Evolutionary conservation across 192 early-diverging fungal species (phyloP).

Genomic region (Coemansia sp.): DNA sequence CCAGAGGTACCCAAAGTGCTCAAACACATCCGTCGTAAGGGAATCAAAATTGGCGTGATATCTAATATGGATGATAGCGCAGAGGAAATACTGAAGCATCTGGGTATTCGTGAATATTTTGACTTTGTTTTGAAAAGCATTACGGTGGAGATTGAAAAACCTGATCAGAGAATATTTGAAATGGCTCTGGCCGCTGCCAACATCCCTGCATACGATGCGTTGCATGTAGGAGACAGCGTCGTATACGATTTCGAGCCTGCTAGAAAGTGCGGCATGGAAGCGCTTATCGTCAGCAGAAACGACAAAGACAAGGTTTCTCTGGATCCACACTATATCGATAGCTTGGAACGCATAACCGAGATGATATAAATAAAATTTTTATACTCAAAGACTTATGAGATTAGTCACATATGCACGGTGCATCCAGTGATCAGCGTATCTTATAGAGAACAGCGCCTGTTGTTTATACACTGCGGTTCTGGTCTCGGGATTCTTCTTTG

Average conservation of each 20-base stretch:
- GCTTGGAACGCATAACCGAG: conserved; percentile 10
- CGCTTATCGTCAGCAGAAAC: conserved; percentile 30
- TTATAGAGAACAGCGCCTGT: no score
- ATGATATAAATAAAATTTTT: background rate
- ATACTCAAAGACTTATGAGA: background rate
- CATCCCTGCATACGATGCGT: conserved; percentile 43
- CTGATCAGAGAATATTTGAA: conserved; percentile 55
- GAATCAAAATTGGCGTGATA: conserved; percentile 59
- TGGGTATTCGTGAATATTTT: conserved; percentile 57
- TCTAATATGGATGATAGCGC: conserved; percentile 64
- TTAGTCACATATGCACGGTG: no score
- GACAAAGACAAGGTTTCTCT: background rate
- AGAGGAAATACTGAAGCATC: conserved; percentile 31
- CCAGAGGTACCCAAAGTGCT: conserved; percentile 55
- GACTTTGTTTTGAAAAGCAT: conserved; percentile 62
- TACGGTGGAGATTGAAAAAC: conserved; percentile 59
- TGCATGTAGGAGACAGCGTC: conserved; percentile 67
- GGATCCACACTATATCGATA: conserved; percentile 14
- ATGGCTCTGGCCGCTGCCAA: conserved; percentile 45
- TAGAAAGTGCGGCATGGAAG: conserved; percentile 34
- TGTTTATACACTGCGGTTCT: no score
- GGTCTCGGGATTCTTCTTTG: no score
- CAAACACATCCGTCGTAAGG: conserved; percentile 44
- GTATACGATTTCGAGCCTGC: conserved; percentile 41
- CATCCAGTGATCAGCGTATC: no score